These are phyloP conservation scores for Calonectria montana DNA, from an alignment of 2,329 filamentous ascomycete genomes.

Conservation along the genomic window DNA sequence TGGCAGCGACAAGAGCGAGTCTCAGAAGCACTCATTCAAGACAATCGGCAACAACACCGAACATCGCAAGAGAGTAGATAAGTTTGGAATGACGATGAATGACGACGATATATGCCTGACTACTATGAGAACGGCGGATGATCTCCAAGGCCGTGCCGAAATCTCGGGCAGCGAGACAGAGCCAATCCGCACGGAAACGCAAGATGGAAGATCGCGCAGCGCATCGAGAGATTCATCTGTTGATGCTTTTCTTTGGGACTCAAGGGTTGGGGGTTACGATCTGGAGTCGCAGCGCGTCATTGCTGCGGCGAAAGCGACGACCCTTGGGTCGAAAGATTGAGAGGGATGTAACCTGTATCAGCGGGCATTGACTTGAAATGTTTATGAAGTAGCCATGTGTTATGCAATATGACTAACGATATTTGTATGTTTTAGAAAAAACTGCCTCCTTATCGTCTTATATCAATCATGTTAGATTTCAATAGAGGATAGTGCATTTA, in stretches of 20 bases:
- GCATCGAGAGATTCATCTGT: background rate
- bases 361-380: background rate
- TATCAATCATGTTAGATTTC: too few species aligned
- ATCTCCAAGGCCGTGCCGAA: background rate
- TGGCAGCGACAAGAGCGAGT: background rate
- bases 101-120: background rate
- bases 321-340: background rate
- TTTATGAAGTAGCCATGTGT: background rate
- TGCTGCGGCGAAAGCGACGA: too few species aligned
- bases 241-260: background rate
- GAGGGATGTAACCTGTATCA: background rate
- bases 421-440: background rate
- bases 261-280: background rate
- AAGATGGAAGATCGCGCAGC: background rate
- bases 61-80: background rate
- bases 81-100: background rate
- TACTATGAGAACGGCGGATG: background rate
- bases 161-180: background rate
- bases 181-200: background rate
- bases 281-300: background rate
- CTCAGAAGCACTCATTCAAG: background rate
- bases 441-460: too few species aligned
- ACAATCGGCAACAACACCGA: background rate
- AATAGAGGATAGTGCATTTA: too few species aligned
- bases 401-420: background rate